Evolutionary conservation across 352 stramenopile species (phyloP).

Genomic region (Phytophthora brassicae): DNA sequence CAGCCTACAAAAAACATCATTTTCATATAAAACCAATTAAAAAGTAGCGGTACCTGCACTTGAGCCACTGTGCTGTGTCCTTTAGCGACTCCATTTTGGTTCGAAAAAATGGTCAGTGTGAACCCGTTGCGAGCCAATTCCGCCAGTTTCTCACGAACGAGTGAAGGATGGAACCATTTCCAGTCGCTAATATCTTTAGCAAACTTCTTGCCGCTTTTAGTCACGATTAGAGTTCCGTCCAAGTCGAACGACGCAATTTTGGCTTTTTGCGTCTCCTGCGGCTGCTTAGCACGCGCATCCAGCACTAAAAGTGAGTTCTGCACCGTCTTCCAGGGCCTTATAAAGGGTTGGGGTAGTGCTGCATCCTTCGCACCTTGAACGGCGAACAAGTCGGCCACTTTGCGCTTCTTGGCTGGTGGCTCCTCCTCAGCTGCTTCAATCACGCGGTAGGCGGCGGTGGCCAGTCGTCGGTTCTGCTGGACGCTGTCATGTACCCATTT

Average conservation of each 20-base stretch:
- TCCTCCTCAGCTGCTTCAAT: not conserved
- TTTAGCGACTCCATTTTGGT: constrained; percentile 84
- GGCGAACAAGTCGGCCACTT: constrained; percentile 17
- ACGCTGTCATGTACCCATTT: constrained; percentile 50
- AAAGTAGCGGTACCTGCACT: constrained; percentile 64
- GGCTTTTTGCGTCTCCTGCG: constrained; percentile 2
- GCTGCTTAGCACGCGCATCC: constrained; percentile 38
- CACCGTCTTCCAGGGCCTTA: constrained; percentile 49
- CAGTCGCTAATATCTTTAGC: constrained; percentile 68
- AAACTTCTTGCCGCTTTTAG: constrained; percentile 85
- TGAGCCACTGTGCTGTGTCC: constrained; percentile 60
- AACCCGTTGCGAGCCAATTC: constrained; percentile 51
- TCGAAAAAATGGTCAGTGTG: constrained; percentile 75
- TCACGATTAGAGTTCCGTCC: constrained; percentile 81
- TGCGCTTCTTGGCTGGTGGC: constrained; percentile 27
- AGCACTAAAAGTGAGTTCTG: constrained; percentile 48
- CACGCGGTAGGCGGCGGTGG: constrained; percentile 25
- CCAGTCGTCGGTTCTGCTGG: constrained; percentile 38
- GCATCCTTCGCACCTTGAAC: not conserved
- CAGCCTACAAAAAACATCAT: too few species aligned
- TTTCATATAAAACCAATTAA: too few species aligned
- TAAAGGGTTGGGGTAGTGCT: constrained; percentile 25
- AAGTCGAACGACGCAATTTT: constrained; percentile 86
- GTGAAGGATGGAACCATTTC: constrained; percentile 71
- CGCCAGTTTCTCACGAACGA: constrained; percentile 51